Conservation (phyloP, 345 rosid genomes). For the Geranium brycei region DNA sequence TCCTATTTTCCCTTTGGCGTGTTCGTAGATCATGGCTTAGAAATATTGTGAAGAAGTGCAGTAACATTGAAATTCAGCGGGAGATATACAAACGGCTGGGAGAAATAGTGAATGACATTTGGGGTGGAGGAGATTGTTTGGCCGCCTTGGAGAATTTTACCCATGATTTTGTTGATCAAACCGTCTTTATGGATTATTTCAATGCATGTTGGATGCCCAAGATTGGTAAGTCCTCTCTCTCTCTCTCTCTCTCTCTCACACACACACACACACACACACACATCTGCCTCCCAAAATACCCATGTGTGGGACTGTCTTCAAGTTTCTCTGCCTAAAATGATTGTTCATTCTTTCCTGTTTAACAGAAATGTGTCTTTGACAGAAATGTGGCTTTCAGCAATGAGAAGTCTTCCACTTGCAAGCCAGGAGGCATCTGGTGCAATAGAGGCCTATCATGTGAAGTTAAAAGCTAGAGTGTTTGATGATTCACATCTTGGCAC, state of each 20-base stretch:
- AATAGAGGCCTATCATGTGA: slow-evolving; percentile 88
- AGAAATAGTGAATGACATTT: slow-evolving; percentile 46
- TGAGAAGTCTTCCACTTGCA: slow-evolving; percentile 73
- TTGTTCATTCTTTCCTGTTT: no score
- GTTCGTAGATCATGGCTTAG: slow-evolving; percentile 90
- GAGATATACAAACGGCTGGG: slow-evolving; percentile 76
- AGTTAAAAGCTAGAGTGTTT: slow-evolving; percentile 67
- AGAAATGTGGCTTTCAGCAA: slow-evolving; percentile 76
- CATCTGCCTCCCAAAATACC: no score
- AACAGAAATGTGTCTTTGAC: slow-evolving; percentile 55
- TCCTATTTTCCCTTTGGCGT: slow-evolving; percentile 82
- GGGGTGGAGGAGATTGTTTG: slow-evolving; percentile 44
- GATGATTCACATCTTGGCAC: slow-evolving; percentile 96
- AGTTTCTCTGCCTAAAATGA: no score
- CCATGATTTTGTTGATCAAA: slow-evolving; percentile 73
- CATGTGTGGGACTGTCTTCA: no score
- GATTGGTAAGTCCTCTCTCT: slow-evolving; percentile 42
- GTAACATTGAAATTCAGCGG: slow-evolving; percentile 51
- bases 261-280: no score
- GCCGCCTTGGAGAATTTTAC: slow-evolving; percentile 47
- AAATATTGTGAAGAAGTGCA: slow-evolving; percentile 63
- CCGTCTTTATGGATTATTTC: slow-evolving; percentile 63
- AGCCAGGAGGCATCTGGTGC: slow-evolving; percentile 97
- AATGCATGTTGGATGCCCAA: slow-evolving; percentile 79
- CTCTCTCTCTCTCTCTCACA: not conserved